Base-by-base conservation (phyloP, 208 protist species). In the Herpetomonas samuelpessoai region DNA sequence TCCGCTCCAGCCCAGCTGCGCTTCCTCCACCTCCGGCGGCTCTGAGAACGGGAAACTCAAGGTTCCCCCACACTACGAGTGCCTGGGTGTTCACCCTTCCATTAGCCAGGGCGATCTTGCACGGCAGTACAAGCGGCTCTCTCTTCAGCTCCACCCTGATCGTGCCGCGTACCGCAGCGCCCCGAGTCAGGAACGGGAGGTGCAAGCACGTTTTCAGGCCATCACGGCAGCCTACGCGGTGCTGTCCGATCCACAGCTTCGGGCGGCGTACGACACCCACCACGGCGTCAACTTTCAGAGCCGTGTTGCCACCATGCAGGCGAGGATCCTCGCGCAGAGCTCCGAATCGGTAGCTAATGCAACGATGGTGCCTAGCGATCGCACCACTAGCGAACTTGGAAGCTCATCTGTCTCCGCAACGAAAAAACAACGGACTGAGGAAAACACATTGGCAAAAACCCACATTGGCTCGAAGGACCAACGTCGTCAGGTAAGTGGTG, bases 201-300 rank as follows among this genome's bases (percentile, higher is more conserved):
- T 79, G 27, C 74, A 74, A 49, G 46, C 28, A 24, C 68, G 71
- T n/a, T 95, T 80, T 41, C 81, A 88, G 38, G 46, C 55, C 53
- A 86, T 95, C 57, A 85, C 77, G 0, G 83, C 74, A 58, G 88
- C 88, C 9, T 95, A 95, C 62, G 52, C 45, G 6, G 66, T 91
- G 12, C 73, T 95, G 16, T 85, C 85, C 0, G 81, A 95, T 54
- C 81, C 85, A 9, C 60, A 72, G 45, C 65, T 60, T 14, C 79
- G 86, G 25, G 41, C 56, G 10, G 77, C 77, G 12, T 95, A 95
- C 58, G 88, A 95, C 60, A 63, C 79, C 0, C 70, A 65, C 51
- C 69, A 86, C 58, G 74, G 82, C 41, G 83, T 92, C 22, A 95
- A 95, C 74, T 91, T 91, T 44, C 54, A 52, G 9, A 61, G 69